These are phyloP conservation scores for Ceratocystis albifundus DNA, from an alignment of 2,329 filamentous ascomycete genomes.

Conservation along the genomic window DNA sequence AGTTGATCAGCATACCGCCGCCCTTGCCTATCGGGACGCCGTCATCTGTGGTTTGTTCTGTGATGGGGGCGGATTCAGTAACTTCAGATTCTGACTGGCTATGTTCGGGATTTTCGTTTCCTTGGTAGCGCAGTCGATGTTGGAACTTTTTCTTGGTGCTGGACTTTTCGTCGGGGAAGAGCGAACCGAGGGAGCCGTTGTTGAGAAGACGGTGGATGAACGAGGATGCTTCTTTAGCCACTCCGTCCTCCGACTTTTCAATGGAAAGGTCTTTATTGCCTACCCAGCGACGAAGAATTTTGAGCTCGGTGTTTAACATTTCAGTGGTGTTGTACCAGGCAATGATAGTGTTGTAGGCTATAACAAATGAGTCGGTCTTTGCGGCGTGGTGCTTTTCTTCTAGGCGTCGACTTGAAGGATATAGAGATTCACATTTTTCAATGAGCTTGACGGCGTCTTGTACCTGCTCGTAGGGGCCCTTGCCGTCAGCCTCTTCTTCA, in stretches of 20 bases:
- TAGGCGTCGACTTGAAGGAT: constrained; percentile 67
- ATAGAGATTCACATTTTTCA: constrained; percentile 75
- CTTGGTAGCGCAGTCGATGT: not conserved
- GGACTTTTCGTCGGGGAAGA: constrained; percentile 31
- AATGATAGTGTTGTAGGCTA: constrained; percentile 78
- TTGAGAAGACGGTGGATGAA: constrained; percentile 93
- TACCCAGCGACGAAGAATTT: constrained; percentile 88
- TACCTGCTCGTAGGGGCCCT: constrained; percentile 77
- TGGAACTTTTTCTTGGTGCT: not conserved
- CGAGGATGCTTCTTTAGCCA: constrained; percentile 67
- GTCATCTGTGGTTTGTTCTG: not conserved
- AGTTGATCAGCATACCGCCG: constrained; percentile 64
- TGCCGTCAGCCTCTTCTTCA: constrained; percentile 70
- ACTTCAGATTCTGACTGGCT: constrained; percentile 22
- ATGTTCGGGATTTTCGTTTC: constrained; percentile 8
- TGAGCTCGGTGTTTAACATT: constrained; percentile 88
- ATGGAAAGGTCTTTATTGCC: constrained; percentile 89
- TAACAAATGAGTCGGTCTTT: constrained; percentile 62
- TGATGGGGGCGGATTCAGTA: constrained; percentile 26
- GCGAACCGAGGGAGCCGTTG: constrained; percentile 82
- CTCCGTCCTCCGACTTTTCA: constrained; percentile 57
- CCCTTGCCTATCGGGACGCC: not conserved
- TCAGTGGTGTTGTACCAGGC: constrained; percentile 96
- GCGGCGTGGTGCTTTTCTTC: constrained; percentile 64
- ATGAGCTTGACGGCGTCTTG: constrained; percentile 82